Evolutionary conservation across 148 eudicot genomes (phyloP).

Genomic region (Nepenthes mirabilis): DNA sequence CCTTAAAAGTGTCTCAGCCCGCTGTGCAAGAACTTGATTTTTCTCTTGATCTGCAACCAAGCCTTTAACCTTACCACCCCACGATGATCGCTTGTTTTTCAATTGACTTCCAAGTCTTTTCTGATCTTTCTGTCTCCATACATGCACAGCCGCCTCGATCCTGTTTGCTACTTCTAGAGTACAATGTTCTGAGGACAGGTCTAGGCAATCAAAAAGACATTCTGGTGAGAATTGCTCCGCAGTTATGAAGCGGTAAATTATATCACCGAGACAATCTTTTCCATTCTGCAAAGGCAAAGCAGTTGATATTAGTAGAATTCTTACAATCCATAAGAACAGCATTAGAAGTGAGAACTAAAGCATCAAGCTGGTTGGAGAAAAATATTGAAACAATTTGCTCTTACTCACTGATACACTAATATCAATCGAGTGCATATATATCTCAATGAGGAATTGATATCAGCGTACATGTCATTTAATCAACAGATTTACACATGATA

Average conservation of each 20-base stretch:
- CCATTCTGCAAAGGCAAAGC: slow-evolving; percentile 47
- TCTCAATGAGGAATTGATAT: no score
- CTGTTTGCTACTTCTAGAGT: slow-evolving; percentile 79
- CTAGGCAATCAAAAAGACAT: slow-evolving; percentile 68
- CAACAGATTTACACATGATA: no score
- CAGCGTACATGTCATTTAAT: no score
- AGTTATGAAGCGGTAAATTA: slow-evolving; percentile 66
- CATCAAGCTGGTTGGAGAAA: not conserved
- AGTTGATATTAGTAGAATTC: not conserved
- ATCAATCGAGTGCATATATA: no score
- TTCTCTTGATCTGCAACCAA: slow-evolving; percentile 61
- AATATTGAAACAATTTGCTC: no score
- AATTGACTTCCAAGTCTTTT: slow-evolving; percentile 27
- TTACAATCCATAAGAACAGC: not conserved
- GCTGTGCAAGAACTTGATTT: slow-evolving; percentile 48
- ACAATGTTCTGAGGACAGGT: slow-evolving; percentile 79
- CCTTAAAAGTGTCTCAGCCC: slow-evolving; percentile 67
- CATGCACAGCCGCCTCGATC: slow-evolving; percentile 87
- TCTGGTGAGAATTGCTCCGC: slow-evolving; percentile 81
- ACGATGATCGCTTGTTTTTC: slow-evolving; percentile 46
- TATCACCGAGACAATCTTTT: slow-evolving; percentile 74
- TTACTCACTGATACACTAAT: no score
- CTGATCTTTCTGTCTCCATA: slow-evolving; percentile 67
- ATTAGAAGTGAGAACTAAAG: not conserved
- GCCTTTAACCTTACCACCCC: slow-evolving; percentile 82